phyloP scores from a whole-genome alignment of 1,284 basidiomycete genomes.

The Puccinia triticina region DNA sequence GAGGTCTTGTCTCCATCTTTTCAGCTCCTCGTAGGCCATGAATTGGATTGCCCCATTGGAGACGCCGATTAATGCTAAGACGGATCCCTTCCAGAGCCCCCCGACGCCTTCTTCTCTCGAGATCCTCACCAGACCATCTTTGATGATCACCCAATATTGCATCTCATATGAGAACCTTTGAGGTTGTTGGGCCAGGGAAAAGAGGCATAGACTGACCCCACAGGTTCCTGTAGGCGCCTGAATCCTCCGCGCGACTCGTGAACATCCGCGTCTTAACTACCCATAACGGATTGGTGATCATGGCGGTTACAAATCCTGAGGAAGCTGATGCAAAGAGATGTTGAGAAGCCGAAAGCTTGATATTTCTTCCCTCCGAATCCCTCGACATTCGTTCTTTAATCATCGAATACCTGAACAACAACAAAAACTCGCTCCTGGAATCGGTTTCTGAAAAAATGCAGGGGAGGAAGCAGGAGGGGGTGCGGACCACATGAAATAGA shows the following conservation, averaged over 20 bases:
- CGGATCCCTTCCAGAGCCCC: constrained; percentile 85
- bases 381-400: constrained; percentile 75
- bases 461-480: neutral
- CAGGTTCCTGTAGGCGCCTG: constrained; percentile 74
- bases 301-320: constrained; percentile 83
- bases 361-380: constrained; percentile 64
- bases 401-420: constrained; percentile 79
- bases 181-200: neutral
- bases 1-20: constrained; percentile 78
- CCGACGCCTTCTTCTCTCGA: constrained; percentile 69
- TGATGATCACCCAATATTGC: neutral
- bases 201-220: constrained; percentile 67
- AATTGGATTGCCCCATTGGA: constrained; percentile 96
- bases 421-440: neutral
- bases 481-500: constrained; percentile 95
- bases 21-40: constrained; percentile 94
- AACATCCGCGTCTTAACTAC: constrained; percentile 98
- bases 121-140: constrained; percentile 74
- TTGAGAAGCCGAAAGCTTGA: constrained; percentile 70
- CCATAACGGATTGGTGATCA: constrained; percentile 98
- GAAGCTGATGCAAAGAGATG: constrained; percentile 85
- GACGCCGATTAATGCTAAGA: constrained; percentile 87
- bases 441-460: neutral
- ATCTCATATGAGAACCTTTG: neutral
- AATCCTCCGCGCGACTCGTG: constrained; percentile 71